These are phyloP conservation scores for Dryas alaskensis DNA, from an alignment of 306 rosid genomes.

Conservation along the genomic window DNA sequence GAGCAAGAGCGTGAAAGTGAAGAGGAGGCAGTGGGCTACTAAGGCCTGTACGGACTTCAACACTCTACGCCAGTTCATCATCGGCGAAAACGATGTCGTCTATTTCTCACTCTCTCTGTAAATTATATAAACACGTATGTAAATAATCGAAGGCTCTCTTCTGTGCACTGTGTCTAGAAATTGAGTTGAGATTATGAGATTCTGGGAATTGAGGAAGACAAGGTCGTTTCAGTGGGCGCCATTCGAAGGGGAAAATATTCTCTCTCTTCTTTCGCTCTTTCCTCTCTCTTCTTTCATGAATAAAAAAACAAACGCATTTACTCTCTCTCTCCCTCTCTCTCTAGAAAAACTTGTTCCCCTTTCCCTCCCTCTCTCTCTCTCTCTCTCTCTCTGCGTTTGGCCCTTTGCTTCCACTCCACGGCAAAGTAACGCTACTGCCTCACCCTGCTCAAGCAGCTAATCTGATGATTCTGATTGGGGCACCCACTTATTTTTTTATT, in stretches of 20 bases:
- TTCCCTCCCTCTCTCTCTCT: neutral
- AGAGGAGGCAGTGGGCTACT: slow-evolving; percentile 71
- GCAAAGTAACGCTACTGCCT: slow-evolving; percentile 4
- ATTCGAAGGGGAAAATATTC: slow-evolving; percentile 11
- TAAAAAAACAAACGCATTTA: slow-evolving; percentile 25
- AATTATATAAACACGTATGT: too few relatives aligned
- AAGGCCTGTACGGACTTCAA: slow-evolving; percentile 84
- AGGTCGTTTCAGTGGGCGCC: slow-evolving; percentile 15
- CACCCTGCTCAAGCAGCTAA: neutral
- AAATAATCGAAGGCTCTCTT: too few relatives aligned
- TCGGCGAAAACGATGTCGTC: slow-evolving; percentile 13
- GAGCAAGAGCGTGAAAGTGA: slow-evolving; percentile 80
- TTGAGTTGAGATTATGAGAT: neutral
- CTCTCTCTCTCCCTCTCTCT: neutral
- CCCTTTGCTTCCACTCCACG: slow-evolving; percentile 26
- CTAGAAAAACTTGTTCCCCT: neutral
- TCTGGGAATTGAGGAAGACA: neutral
- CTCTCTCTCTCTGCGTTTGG: neutral
- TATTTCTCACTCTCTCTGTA: neutral
- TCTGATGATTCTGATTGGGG: neutral
- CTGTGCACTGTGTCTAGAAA: too few relatives aligned
- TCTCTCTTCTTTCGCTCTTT: neutral
- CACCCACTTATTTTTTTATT: neutral
- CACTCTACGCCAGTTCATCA: slow-evolving; percentile 90
- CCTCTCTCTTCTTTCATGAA: slow-evolving; percentile 17